These are phyloP conservation scores for Candida sonorensis DNA, from an alignment of 805 yeast genomes.

Conservation along the genomic window DNA sequence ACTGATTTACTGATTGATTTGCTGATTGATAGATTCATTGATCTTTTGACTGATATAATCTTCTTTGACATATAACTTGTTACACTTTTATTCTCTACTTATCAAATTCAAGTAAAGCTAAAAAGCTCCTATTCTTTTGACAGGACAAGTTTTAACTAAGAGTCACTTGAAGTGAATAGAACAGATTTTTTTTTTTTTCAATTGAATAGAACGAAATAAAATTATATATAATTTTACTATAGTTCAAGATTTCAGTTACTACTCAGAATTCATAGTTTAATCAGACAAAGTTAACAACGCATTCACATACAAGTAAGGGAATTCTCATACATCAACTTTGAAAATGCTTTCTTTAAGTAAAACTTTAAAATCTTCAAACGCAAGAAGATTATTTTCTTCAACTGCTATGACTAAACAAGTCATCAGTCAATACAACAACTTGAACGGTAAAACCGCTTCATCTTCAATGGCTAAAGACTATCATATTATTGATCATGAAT, in stretches of 20 bases:
- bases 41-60: neutral
- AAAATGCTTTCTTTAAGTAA: conserved; percentile 19
- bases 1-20: neutral
- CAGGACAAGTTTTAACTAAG: no score
- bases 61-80: no score
- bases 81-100: neutral
- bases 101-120: conserved; percentile 1
- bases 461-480: conserved; percentile 60
- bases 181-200: no score
- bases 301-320: no score
- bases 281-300: no score
- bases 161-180: no score
- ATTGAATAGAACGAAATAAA: no score
- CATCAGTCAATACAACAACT: conserved; percentile 32
- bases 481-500: conserved; percentile 93
- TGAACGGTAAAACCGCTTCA: conserved; percentile 46
- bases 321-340: no score
- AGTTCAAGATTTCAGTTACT: no score
- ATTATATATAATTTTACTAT: no score
- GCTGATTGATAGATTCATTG: neutral
- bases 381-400: conserved; percentile 27
- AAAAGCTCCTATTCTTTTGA: no score
- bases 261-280: no score
- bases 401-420: conserved; percentile 23
- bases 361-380: conserved; percentile 12